Conservation (phyloP, 2,329 filamentous ascomycete genomes). For the Pseudocercospora eumusae region DNA sequence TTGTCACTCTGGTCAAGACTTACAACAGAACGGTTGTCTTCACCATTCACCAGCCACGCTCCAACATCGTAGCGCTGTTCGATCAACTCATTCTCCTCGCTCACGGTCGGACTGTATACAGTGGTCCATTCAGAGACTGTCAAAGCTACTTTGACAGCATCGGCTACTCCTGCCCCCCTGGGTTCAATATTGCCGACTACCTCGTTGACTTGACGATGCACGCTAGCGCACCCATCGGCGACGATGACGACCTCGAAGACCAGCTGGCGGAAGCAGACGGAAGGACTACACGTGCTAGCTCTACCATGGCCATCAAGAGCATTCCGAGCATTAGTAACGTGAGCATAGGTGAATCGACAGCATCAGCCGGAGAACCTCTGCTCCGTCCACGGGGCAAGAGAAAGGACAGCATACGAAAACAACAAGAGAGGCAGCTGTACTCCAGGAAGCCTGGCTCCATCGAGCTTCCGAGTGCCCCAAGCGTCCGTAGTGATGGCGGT, state of each 20-base stretch:
- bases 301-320: slow-evolving; percentile 84
- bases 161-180: slow-evolving; percentile 89
- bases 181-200: slow-evolving; percentile 98
- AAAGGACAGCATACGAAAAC: slow-evolving; percentile 76
- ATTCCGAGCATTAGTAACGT: slow-evolving; percentile 79
- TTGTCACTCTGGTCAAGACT: slow-evolving; percentile 90
- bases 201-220: slow-evolving; percentile 98
- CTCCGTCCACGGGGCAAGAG: slow-evolving; percentile 69
- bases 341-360: slow-evolving; percentile 61
- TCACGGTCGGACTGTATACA: slow-evolving; percentile 87
- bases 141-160: slow-evolving; percentile 90
- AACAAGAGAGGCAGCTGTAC: slow-evolving; percentile 87
- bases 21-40: slow-evolving; percentile 98
- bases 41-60: slow-evolving; percentile 96
- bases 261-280: slow-evolving; percentile 60
- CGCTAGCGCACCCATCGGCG: slow-evolving; percentile 62
- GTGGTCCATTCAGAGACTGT: slow-evolving; percentile 83
- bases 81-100: slow-evolving; percentile 91
- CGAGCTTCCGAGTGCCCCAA: slow-evolving; percentile 43
- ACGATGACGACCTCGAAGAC: slow-evolving; percentile 54
- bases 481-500: slow-evolving; percentile 56
- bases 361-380: slow-evolving; percentile 48
- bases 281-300: slow-evolving; percentile 75
- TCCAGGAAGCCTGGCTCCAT: slow-evolving; percentile 72
- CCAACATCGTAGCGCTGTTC: slow-evolving; percentile 96